phyloP scores from a whole-genome alignment of 1,284 basidiomycete species.

The Fistulina hepatica region DNA sequence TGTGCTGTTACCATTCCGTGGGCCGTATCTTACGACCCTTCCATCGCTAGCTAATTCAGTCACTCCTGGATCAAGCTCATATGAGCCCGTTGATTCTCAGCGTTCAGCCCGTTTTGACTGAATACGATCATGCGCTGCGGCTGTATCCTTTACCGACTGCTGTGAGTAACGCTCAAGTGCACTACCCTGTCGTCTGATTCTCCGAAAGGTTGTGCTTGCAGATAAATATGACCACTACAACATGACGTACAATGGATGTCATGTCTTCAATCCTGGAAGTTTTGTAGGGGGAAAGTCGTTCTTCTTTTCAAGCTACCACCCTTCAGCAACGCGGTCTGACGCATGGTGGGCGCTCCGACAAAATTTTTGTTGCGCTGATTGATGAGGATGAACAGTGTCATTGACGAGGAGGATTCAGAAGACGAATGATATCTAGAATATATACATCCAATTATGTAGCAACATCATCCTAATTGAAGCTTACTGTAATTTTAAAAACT shows the following conservation, averaged over 20 bases:
- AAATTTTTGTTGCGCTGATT: no score
- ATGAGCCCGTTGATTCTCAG: constrained; percentile 76
- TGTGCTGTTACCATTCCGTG: constrained; percentile 23
- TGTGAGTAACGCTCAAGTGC: constrained; percentile 35
- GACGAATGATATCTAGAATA: no score
- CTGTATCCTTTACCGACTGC: constrained; percentile 93
- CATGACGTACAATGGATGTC: constrained; percentile 95
- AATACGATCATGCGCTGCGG: constrained; percentile 87
- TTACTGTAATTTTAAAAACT: no score
- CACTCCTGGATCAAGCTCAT: constrained; percentile 87
- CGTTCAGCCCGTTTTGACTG: constrained; percentile 82
- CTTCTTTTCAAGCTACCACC: constrained; percentile 83
- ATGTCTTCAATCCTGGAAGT: constrained; percentile 96
- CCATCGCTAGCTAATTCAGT: constrained; percentile 71
- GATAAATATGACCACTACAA: constrained; percentile 97
- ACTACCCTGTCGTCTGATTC: neutral
- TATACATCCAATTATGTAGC: no score
- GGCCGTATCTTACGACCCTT: constrained; percentile 4
- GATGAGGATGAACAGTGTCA: no score
- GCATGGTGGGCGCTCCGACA: no score
- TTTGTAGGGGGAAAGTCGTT: constrained; percentile 67
- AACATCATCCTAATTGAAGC: no score
- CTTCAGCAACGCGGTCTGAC: no score
- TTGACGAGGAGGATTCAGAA: no score
- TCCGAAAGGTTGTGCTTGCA: constrained; percentile 75